These are phyloP conservation scores for Pichia sp. DNA, from an alignment of 1,139 yeast genomes.

Conservation along the genomic window DNA sequence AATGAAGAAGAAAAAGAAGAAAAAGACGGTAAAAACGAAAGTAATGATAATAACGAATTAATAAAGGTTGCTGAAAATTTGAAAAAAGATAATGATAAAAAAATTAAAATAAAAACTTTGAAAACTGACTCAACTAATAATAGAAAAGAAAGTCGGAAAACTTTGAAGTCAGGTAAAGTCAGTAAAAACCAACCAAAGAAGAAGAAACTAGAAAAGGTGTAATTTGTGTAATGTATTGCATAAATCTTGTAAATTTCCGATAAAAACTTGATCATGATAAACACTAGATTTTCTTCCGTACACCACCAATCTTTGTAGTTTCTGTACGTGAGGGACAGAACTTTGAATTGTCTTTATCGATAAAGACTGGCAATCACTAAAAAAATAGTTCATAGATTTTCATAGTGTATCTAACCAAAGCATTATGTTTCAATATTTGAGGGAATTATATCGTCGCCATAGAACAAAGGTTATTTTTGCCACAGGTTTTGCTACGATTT, in stretches of 20 bases:
- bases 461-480: slow-evolving; percentile 52
- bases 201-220: neutral
- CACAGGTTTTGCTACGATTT: slow-evolving; percentile 51
- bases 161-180: neutral
- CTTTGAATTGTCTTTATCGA: neutral
- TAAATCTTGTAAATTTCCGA: neutral
- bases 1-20: neutral
- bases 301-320: neutral
- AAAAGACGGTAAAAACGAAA: neutral
- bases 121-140: neutral
- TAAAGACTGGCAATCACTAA: neutral
- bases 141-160: neutral
- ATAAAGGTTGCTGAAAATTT: neutral
- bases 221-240: neutral
- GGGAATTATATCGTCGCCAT: slow-evolving; percentile 56
- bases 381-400: too few species aligned
- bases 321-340: neutral
- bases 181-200: neutral
- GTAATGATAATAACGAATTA: neutral
- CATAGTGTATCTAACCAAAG: neutral
- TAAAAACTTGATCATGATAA: neutral
- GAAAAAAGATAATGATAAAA: neutral
- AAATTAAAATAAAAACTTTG: neutral
- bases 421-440: slow-evolving; percentile 43
- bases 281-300: neutral